phyloP scores from a whole-genome alignment of 78 protist genomes.

The Mantamonas sphyraenae region DNA sequence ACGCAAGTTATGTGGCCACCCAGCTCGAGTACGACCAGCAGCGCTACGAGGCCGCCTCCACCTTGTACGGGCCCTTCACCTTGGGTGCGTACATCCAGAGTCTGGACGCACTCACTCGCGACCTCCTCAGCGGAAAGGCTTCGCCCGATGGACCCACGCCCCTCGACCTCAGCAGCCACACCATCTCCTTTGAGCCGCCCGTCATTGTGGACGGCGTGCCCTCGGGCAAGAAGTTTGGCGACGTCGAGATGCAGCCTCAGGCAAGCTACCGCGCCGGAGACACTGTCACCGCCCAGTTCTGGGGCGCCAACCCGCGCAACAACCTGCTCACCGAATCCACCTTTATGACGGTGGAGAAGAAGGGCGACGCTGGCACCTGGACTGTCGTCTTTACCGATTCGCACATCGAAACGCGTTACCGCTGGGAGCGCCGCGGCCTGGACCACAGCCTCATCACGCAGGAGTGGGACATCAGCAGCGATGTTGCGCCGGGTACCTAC shows the following conservation, averaged over 20 bases:
- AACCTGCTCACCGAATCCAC: slow-evolving; percentile 31
- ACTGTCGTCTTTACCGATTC: slow-evolving; percentile 30
- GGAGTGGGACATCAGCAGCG: slow-evolving; percentile 41
- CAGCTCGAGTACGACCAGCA: slow-evolving; percentile 47
- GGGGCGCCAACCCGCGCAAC: slow-evolving; percentile 53
- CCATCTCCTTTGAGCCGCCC: slow-evolving; percentile 37
- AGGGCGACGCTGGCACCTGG: slow-evolving; percentile 8
- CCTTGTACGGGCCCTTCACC: slow-evolving; percentile 59
- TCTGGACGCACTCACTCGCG: too few relatives aligned
- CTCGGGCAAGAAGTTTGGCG: slow-evolving; percentile 35
- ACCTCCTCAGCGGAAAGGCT: too few relatives aligned
- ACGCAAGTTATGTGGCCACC: slow-evolving; percentile 59
- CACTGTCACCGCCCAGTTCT: slow-evolving; percentile 30
- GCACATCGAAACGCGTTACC: slow-evolving; percentile 44
- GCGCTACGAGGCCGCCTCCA: slow-evolving; percentile 68
- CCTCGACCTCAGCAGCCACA: slow-evolving; percentile 27
- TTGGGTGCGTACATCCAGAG: slow-evolving; percentile 45
- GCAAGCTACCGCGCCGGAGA: slow-evolving; percentile 16
- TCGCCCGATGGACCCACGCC: slow-evolving; percentile 39
- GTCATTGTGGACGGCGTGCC: slow-evolving; percentile 48
- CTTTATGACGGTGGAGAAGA: slow-evolving; percentile 36
- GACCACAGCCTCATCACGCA: slow-evolving; percentile 31
- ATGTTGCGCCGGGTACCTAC: slow-evolving; percentile 38
- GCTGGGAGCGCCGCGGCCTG: slow-evolving; percentile 29
- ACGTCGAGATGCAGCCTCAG: slow-evolving; percentile 8